Base-by-base conservation (phyloP, 176 grass and related monocot genomes). In the Rhynchospora breviuscula region DNA sequence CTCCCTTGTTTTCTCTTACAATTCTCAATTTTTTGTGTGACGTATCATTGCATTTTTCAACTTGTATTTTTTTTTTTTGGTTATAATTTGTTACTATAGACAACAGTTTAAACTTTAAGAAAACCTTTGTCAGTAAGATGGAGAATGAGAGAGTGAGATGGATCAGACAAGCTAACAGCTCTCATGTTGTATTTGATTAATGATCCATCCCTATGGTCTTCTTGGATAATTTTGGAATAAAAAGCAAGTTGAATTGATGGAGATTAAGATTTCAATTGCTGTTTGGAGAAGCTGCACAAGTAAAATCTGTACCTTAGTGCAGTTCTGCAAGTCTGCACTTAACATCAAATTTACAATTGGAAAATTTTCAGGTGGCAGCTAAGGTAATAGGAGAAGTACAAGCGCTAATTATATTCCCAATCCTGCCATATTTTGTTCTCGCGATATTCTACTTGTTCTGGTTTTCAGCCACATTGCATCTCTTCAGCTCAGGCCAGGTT, bases 321-420 rank as follows among this genome's bases (percentile, higher is more conserved):
- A 57, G 18, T 31, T 9, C 25, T 17, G 14, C 9, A 78, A 31
- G 7, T 78, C 73, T 17, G 14, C 44, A 46, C 40, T 72, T 48
- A 51, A 18, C 5, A 78, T 25, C 19, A 49, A 65, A 83, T 58
- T 52, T 35, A 84, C 59, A 66, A 53, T 21, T 84, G n/a, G 5
- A 21, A 82, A 22, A 44, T 63, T 78, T 86, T 31, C 88, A 99
- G 96, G 96, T 99, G 79, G 96, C 96, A 71, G 93, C 96, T 26
- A 99, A 99, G 81, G 96, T 99, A 58, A 99, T 99, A 67, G 93
- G 96, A 52, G 96, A 99, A 88, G 96, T 99, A 56, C 93, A 99
- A 81, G 93, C 96, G 57, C 83, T 99, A n/a, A 95, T 99, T 75
- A 81, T 95, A 82, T 99, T 99, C 67, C 96, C 96, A 29, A 66